A percentile compares a stretch with the other conserved stretches of the same genome.
phyloP scores from a whole-genome alignment of 495 filamentous ascomycete species.

The Corynascus novoguineensis region DNA sequence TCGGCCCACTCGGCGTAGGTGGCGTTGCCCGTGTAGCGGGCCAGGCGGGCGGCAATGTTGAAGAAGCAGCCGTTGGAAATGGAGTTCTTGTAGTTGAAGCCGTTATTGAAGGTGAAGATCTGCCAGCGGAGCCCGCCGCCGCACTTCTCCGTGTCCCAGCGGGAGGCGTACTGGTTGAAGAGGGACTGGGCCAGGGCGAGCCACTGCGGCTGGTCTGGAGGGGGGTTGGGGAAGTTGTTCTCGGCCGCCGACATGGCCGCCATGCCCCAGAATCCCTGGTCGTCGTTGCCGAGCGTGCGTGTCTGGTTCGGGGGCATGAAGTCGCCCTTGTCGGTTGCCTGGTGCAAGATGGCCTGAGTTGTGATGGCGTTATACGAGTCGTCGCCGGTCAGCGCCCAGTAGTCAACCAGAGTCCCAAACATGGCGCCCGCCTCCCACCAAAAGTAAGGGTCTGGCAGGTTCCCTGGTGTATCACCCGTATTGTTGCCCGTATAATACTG shows the following conservation, averaged over 20 bases:
- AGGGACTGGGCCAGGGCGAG: conserved; percentile 73
- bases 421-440: conserved; percentile 78
- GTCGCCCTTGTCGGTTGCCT: conserved; percentile 59
- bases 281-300: conserved; percentile 71
- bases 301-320: conserved; percentile 83
- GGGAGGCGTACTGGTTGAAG: conserved; percentile 59
- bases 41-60: conserved; percentile 72
- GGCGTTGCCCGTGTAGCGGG: conserved; percentile 66
- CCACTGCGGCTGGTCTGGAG: conserved; percentile 62
- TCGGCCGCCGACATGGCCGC: conserved; percentile 78
- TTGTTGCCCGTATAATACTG: conserved; percentile 65
- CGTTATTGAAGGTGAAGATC: conserved; percentile 72
- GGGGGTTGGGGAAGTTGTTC: conserved; percentile 64
- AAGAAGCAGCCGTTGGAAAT: conserved; percentile 77
- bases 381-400: conserved; percentile 79
- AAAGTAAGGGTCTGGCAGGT: conserved; percentile 70
- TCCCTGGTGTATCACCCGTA: conserved; percentile 65
- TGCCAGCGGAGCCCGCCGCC: conserved; percentile 81
- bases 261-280: conserved; percentile 84
- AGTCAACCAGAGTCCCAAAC: conserved; percentile 73
- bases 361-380: conserved; percentile 64
- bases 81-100: conserved; percentile 76
- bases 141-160: conserved; percentile 68
- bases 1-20: conserved; percentile 73
- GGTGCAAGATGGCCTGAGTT: conserved; percentile 61